Base-by-base conservation (phyloP, 2,329 filamentous ascomycete species). In the Magnaporthiopsis incrustans region DNA sequence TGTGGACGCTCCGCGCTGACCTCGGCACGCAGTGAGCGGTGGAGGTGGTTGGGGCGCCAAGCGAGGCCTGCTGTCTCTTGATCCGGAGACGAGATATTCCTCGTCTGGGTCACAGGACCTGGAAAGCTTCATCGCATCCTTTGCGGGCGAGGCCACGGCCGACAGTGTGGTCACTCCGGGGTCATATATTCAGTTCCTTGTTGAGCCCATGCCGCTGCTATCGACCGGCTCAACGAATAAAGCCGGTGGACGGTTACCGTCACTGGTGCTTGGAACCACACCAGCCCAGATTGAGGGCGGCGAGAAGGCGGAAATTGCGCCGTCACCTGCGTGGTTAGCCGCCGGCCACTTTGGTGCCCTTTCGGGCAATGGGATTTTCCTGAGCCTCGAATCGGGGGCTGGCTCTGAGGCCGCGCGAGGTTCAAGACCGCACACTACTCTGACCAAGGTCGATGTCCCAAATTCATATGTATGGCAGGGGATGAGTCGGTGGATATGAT, bases 31-130 rank as follows among this genome's bases (percentile, higher is more conserved):
- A 82, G 84, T 93, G 67, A 92, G 90, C 70, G 91, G 91, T 5
- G 91, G 91, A 59, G 91, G 91, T 57, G 91, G 91, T 26, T 96
- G 91, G 91, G 91, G 91, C 22, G 79, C 84, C 64, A 95, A 94
- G 73, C 86, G 89, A 69, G 91, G 91, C 0, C 77, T 96, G 0
- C 77, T 96, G 3, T 91, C 91, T 7, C 80, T 96, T 4, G 91
- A 95, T 70, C 90, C 91, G 4, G 83, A 91, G 67, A 81, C 78
- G 22, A 79, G 73, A 26, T 83, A 84, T 69, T 77, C 76, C n/a
- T 69, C 73, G 0, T 72, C 76, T 1, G 79, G 82, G 56, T 77
- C 85, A 44, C 80, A 84, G 26, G 77, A 80, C 62, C 78, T 88
- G 68, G 76, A 82, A 50, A 77, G 74, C 66, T 85, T 87, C 66